These are phyloP conservation scores for Pichia deserticola DNA, from an alignment of 805 yeast genomes.

Conservation along the genomic window DNA sequence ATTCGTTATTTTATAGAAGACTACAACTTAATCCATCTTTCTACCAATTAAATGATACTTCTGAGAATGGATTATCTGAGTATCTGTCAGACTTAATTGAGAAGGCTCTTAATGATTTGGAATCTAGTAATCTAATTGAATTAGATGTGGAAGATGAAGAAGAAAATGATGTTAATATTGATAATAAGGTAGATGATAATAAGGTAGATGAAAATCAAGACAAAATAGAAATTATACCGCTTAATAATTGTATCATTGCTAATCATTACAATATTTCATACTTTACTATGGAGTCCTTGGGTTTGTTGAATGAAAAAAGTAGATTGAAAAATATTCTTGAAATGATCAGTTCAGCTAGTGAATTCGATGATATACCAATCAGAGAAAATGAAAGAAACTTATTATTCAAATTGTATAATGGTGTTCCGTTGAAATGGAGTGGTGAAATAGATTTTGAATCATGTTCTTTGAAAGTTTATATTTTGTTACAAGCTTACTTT, in stretches of 20 bases:
- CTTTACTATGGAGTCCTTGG: constrained; percentile 57
- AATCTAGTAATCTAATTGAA: constrained; percentile 55
- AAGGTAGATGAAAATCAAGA: constrained; percentile 21
- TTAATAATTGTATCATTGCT: constrained; percentile 68
- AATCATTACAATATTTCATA: constrained; percentile 64
- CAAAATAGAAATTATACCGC: constrained; percentile 44
- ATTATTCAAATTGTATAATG: constrained; percentile 44
- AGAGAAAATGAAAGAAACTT: constrained; percentile 50
- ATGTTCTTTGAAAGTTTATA: constrained; percentile 62
- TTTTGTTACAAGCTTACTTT: constrained; percentile 75
- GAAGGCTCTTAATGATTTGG: constrained; percentile 53
- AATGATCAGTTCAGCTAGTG: constrained; percentile 58
- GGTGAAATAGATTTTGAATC: constrained; percentile 32
- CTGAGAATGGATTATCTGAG: constrained; percentile 67
- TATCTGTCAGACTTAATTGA: constrained; percentile 82
- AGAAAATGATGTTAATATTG: constrained; percentile 17
- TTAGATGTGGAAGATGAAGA: constrained; percentile 35
- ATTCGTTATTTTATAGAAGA: constrained; percentile 74
- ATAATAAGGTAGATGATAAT: constrained; percentile 30
- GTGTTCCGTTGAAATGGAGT: constrained; percentile 54
- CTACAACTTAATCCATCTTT: constrained; percentile 78
- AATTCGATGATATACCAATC: constrained; percentile 59
- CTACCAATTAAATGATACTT: constrained; percentile 66
- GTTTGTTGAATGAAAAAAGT: constrained; percentile 45
- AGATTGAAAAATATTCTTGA: constrained; percentile 58